Conservation (phyloP, 805 yeast species). For the Nakazawaea siamensis region DNA sequence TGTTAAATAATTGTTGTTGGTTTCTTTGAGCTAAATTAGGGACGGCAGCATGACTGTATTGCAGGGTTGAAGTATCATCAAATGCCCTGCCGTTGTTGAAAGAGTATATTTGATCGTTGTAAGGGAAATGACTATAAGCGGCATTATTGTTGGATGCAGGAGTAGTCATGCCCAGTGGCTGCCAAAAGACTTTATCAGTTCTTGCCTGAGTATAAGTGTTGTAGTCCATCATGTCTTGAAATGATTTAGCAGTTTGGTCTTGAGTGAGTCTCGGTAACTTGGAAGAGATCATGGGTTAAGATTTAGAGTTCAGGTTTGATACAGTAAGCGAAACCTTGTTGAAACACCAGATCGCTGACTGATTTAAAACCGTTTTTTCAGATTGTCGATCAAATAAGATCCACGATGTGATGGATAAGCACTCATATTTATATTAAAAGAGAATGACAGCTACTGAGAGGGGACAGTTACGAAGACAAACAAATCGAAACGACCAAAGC, state of each 20-base stretch:
- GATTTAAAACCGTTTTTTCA: no score
- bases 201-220: background rate
- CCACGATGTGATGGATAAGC: no score
- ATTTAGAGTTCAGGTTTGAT: no score
- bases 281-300: constrained; percentile 1
- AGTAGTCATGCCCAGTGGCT: background rate
- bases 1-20: no score
- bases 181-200: constrained; percentile 1
- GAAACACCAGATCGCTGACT: no score
- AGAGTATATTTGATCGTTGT: constrained; percentile 2
- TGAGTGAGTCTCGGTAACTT: background rate
- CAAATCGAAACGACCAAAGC: no score
- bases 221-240: constrained; percentile 3
- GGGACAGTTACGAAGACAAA: no score
- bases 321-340: no score
- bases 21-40: no score
- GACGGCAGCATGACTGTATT: background rate
- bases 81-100: background rate
- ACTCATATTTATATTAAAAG: no score
- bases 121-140: background rate
- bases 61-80: background rate
- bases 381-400: no score
- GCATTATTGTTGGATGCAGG: background rate
- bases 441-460: no score
- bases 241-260: background rate